These are phyloP conservation scores for Chalciporus sphaerocephalus DNA, from an alignment of 768 basidiomycete species.

Conservation along the genomic window DNA sequence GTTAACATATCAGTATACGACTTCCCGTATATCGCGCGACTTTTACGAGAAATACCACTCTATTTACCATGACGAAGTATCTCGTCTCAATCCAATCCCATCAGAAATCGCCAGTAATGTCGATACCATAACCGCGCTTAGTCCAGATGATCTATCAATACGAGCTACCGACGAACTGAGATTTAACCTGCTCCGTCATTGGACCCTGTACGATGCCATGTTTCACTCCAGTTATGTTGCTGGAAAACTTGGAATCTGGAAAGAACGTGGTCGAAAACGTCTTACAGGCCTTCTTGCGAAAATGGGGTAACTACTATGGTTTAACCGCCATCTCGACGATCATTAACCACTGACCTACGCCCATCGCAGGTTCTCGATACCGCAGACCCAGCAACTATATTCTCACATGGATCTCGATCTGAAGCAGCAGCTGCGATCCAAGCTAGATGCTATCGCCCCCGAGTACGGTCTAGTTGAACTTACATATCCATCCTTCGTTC, in stretches of 20 bases:
- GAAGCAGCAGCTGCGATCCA: conserved; percentile 72
- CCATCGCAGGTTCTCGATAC: conserved; percentile 77
- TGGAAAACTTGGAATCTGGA: conserved; percentile 94
- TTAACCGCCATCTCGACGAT: conserved; percentile 1
- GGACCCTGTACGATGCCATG: conserved; percentile 98
- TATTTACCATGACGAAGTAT: conserved; percentile 88
- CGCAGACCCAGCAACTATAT: conserved; percentile 91
- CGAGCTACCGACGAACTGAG: conserved; percentile 84
- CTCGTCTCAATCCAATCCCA: conserved; percentile 73
- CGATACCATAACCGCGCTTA: conserved; percentile 47
- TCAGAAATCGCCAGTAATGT: conserved; percentile 35
- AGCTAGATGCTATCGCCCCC: conserved; percentile 85
- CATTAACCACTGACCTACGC: conserved; percentile 7
- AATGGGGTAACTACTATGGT: conserved; percentile 74
- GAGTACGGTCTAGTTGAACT: conserved; percentile 94
- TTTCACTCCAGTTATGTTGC: conserved; percentile 95
- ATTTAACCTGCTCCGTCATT: conserved; percentile 94
- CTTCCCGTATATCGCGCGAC: conserved; percentile 81
- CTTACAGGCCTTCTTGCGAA: conserved; percentile 91
- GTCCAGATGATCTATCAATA: conserved; percentile 82
- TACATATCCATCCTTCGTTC: conserved; percentile 88
- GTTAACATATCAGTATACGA: conserved; percentile 87
- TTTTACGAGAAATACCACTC: conserved; percentile 78
- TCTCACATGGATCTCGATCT: conserved; percentile 96
- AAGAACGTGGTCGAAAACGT: conserved; percentile 84